phyloP scores from a whole-genome alignment of 2,329 filamentous ascomycete genomes.

The Stagonosporopsis chrysanthemi region DNA sequence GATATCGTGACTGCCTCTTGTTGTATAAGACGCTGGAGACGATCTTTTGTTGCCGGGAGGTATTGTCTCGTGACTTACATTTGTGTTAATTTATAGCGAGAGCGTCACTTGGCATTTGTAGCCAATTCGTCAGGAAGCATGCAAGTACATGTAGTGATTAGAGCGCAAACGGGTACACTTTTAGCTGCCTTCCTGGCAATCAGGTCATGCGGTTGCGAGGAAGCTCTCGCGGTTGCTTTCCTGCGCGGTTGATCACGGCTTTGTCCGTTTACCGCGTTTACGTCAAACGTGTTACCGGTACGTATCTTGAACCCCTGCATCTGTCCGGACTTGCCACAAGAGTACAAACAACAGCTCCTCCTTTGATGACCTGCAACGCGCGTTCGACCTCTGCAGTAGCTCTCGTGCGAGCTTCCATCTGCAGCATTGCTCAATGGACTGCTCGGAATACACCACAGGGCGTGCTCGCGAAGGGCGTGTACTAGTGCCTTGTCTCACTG shows the following conservation, averaged over 20 bases:
- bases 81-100: too few relatives aligned
- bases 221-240: background rate
- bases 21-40: too few relatives aligned
- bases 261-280: conserved; percentile 19
- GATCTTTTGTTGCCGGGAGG: too few relatives aligned
- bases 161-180: background rate
- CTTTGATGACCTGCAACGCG: background rate
- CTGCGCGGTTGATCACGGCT: conserved; percentile 17
- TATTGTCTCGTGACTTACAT: too few relatives aligned
- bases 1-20: too few relatives aligned
- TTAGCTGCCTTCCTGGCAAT: background rate
- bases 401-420: background rate
- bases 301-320: conserved; percentile 22
- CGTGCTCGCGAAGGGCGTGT: conserved; percentile 13
- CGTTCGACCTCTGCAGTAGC: background rate
- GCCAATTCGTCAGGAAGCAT: background rate
- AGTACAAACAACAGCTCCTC: background rate
- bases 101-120: background rate
- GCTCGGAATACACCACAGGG: conserved; percentile 24
- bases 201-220: background rate
- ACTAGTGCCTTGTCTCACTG: conserved; percentile 15
- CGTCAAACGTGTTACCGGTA: conserved; percentile 23
- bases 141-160: background rate
- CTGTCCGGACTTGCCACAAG: conserved; percentile 7
- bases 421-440: background rate